Evolutionary conservation across 225 moss, liverwort and hornwort species (phyloP).

Genomic region (Marchantia polymorpha): DNA sequence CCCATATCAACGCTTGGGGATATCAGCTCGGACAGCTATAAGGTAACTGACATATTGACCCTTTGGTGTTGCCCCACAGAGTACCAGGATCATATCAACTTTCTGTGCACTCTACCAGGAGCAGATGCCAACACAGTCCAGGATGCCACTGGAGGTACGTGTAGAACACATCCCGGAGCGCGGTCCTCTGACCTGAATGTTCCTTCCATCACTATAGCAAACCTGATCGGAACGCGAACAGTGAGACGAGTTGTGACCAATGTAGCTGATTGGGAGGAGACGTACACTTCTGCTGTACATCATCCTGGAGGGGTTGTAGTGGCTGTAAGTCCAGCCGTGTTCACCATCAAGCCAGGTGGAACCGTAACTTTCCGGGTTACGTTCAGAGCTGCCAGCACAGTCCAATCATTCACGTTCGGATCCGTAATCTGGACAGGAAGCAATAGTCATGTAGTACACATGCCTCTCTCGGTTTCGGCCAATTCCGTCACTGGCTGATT

Average conservation of each 20-base stretch:
- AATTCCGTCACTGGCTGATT: conserved; percentile 40
- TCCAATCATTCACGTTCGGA: conserved; percentile 69
- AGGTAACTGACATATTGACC: background rate
- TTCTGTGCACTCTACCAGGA: conserved; percentile 84
- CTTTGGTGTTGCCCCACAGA: conserved; percentile 8
- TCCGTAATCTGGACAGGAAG: conserved; percentile 60
- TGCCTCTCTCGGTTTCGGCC: conserved; percentile 66
- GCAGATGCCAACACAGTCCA: conserved; percentile 90
- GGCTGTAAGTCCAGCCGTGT: conserved; percentile 45
- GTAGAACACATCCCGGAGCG: conserved; percentile 48
- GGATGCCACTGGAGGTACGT: conserved; percentile 85
- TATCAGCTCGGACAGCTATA: too few relatives aligned
- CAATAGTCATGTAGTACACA: conserved; percentile 55
- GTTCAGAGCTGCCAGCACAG: conserved; percentile 50
- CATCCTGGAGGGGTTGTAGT: conserved; percentile 61
- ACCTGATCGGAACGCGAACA: conserved; percentile 63
- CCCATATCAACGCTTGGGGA: too few relatives aligned
- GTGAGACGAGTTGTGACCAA: conserved; percentile 60
- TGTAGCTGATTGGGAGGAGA: conserved; percentile 44
- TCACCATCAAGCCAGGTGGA: conserved; percentile 41
- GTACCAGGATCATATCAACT: conserved; percentile 86
- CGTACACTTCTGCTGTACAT: conserved; percentile 40
- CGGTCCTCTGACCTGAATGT: conserved; percentile 75
- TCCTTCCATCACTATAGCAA: conserved; percentile 79
- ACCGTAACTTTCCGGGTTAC: conserved; percentile 50